Conservation (phyloP, 192 early-diverging fungal genomes). For the Coemansia sp. region DNA sequence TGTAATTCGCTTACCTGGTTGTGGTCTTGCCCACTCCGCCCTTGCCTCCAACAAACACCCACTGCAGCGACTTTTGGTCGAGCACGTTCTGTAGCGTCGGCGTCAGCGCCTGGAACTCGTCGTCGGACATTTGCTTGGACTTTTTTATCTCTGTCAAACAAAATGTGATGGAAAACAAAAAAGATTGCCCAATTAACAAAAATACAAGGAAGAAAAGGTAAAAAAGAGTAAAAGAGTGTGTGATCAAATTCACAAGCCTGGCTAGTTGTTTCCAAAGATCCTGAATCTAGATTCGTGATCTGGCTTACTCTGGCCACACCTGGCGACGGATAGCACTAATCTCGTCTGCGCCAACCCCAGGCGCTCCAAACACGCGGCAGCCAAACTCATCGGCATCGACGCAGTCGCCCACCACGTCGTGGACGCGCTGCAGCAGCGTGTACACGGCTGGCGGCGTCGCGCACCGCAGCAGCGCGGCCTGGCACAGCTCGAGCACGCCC, state of each 20-base stretch:
- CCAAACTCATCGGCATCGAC: slow-evolving; percentile 50
- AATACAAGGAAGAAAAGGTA: background rate
- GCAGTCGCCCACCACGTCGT: slow-evolving; percentile 22
- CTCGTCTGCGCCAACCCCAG: slow-evolving; percentile 9
- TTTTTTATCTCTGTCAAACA: too few relatives aligned
- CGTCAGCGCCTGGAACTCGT: slow-evolving; percentile 72
- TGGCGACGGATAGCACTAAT: slow-evolving; percentile 20
- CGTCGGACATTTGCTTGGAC: slow-evolving; percentile 63
- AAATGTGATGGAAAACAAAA: too few relatives aligned
- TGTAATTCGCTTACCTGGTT: slow-evolving; percentile 45
- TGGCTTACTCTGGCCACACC: background rate
- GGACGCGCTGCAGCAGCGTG: slow-evolving; percentile 52
- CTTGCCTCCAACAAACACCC: slow-evolving; percentile 99
- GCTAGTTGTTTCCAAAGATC: too few relatives aligned
- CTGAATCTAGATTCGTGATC: background rate
- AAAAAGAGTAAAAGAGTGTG: slow-evolving; percentile 1
- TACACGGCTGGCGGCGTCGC: slow-evolving; percentile 47
- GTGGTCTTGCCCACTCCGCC: slow-evolving; percentile 98
- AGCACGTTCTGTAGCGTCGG: slow-evolving; percentile 93
- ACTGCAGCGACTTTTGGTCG: slow-evolving; percentile 93
- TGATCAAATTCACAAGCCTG: too few relatives aligned
- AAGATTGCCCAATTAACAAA: background rate
- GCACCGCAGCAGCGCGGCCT: slow-evolving; percentile 49
- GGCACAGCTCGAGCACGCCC: slow-evolving; percentile 51
- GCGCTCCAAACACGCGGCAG: slow-evolving; percentile 16